Base-by-base conservation (phyloP, 2,329 filamentous ascomycete genomes). In the Aspergillus quadrilineatus region DNA sequence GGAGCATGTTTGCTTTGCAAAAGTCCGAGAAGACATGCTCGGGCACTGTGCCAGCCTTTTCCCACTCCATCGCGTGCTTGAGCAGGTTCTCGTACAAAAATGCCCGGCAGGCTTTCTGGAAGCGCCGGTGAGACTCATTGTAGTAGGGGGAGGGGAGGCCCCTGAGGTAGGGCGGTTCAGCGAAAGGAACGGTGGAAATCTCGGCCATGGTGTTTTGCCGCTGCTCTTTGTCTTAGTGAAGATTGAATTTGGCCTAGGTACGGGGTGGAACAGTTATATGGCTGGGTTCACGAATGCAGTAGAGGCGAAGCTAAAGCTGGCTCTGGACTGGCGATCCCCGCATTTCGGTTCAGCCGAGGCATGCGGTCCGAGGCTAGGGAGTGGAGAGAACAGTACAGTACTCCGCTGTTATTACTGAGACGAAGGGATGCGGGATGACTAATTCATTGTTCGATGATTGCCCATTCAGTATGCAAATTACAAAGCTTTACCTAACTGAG, bases 111-210 rank as follows among this genome's bases (percentile, higher is more conserved):
- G 82, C 83, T 68, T 85, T 83, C 69, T 92, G 88, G 79, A 86
- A 90, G 67, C 75, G 76, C 12, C 78, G 76, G 68, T 91, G 88
- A 4, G 85, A 84, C 3, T 82, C 78, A 26, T 82, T 86, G 75
- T 89, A 89, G 75, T 90, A 89, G 10, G 88, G 85, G 0, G 86
- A 89, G 0, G 88, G 89, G 2, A 90, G 77, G 51, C 87, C 87
- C 63, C 79, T 79, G 46, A 91, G 80, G 75, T 87, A 91, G 1
- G 88, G 82, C 1, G 89, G 89, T 65, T 92, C 89, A 4, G 86
- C 85, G 75, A 91, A 89, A 50, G 89, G 89, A 28, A 89, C 70
- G 34, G 55, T 50, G 26, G 54, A 56, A 10, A 56, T 43, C 15
- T 37, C 54, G 39, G 14, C 39, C 17, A 42, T 42, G 14, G 12